phyloP scores from a whole-genome alignment of 2,329 filamentous ascomycete species.

The Scedosporium boydii region DNA sequence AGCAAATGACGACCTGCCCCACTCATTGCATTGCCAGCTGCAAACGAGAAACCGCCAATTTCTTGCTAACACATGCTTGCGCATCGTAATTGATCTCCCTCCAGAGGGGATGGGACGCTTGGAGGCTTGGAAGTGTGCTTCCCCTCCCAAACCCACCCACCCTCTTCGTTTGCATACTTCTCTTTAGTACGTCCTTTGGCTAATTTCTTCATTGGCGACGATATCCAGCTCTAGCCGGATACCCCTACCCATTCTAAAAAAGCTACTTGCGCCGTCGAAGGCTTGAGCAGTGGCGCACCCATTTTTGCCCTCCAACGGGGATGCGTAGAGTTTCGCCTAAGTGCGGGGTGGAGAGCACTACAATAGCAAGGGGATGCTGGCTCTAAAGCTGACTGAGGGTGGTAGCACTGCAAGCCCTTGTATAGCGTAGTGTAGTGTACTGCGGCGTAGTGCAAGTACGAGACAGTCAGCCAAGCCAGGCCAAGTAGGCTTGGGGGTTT shows the following conservation, averaged over 20 bases:
- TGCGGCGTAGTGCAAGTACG: neutral
- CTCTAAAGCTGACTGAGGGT: neutral
- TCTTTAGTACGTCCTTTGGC: neutral
- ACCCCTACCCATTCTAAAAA: neutral
- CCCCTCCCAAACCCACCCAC: neutral
- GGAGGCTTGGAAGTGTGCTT: neutral
- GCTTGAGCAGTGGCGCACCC: neutral
- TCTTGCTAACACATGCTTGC: neutral
- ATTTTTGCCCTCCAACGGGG: neutral
- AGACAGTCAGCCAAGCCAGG: too few species aligned
- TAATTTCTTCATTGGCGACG: neutral
- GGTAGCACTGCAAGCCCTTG: neutral
- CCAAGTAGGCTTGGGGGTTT: too few species aligned
- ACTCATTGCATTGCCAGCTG: neutral
- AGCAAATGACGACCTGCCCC: neutral
- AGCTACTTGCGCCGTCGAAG: neutral
- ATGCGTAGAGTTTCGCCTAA: neutral
- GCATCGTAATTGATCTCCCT: too few species aligned
- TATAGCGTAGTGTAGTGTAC: neutral
- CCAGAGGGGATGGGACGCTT: neutral
- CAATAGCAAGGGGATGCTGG: neutral
- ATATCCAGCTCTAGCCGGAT: neutral
- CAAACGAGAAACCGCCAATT: neutral
- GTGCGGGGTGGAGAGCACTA: neutral
- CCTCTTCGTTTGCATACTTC: neutral